Percentiles rank a stretch among this genome's conserved stretches.
Conservation (phyloP, 495 filamentous ascomycete genomes). For the Aspergillus egyptiacus region DNA sequence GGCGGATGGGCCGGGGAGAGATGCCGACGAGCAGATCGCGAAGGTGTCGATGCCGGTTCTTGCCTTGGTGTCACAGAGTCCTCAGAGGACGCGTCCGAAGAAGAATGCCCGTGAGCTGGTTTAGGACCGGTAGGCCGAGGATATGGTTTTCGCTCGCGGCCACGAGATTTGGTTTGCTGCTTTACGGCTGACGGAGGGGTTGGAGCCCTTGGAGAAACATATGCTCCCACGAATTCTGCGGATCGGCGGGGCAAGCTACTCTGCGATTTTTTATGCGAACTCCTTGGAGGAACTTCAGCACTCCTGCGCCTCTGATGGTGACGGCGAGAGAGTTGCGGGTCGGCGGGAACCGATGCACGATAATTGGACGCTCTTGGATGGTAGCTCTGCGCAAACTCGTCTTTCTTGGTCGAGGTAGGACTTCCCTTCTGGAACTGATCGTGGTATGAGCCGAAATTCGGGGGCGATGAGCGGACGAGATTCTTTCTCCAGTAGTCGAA, state of each 20-base stretch:
- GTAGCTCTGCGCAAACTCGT: conserved; percentile 20
- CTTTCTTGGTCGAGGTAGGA: conserved; percentile 24
- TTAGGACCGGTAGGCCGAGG: conserved; percentile 23
- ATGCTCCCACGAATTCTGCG: conserved; percentile 12
- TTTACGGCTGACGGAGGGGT: conserved; percentile 29
- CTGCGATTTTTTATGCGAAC: conserved; percentile 21
- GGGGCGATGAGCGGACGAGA: conserved; percentile 26
- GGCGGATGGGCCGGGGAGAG: conserved; percentile 28
- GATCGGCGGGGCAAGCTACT: conserved; percentile 15
- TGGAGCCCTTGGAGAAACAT: conserved; percentile 27
- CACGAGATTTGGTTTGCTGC: conserved; percentile 13
- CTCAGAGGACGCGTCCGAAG: conserved; percentile 27
- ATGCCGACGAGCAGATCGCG: conserved; percentile 21
- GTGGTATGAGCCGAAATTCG: conserved; percentile 30
- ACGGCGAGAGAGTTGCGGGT: conserved; percentile 15
- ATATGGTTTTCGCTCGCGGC: conserved; percentile 22
- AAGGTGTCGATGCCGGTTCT: conserved; percentile 3
- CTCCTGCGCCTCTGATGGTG: conserved; percentile 24
- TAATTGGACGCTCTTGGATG: conserved; percentile 16
- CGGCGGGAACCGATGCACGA: conserved; percentile 15
- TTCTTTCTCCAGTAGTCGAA: conserved; percentile 37
- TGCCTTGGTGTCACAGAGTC: conserved; percentile 17
- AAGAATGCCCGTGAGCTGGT: conserved; percentile 16
- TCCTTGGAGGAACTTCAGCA: conserved; percentile 22
- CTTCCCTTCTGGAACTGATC: conserved; percentile 31